These are phyloP conservation scores for Suillus subalutaceus DNA, from an alignment of 768 basidiomycete species.

Conservation along the genomic window DNA sequence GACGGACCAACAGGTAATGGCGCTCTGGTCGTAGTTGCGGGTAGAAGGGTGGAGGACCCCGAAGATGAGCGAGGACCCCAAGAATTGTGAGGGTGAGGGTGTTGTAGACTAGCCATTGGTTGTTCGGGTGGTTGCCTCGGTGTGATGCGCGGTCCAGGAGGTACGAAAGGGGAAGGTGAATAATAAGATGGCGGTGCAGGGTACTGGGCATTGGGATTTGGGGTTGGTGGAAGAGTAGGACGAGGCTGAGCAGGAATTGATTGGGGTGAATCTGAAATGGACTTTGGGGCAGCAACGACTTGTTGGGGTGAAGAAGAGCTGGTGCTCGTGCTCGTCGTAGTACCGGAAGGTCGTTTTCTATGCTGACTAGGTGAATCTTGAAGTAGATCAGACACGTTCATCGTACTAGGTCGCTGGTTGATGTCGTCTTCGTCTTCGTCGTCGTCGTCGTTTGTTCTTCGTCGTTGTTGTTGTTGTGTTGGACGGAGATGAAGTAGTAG, in stretches of 20 bases:
- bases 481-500: background rate
- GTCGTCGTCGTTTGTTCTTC: background rate
- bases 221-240: slow-evolving; percentile 14
- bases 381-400: slow-evolving; percentile 73
- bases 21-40: slow-evolving; percentile 19
- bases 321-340: slow-evolving; percentile 33
- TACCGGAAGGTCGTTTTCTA: slow-evolving; percentile 35
- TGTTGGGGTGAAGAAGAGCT: slow-evolving; percentile 32
- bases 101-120: slow-evolving; percentile 35
- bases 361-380: slow-evolving; percentile 73
- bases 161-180: slow-evolving; percentile 33
- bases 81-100: slow-evolving; percentile 32
- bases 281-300: slow-evolving; percentile 30
- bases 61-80: slow-evolving; percentile 32
- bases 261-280: slow-evolving; percentile 28
- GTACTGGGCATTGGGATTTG: slow-evolving; percentile 21
- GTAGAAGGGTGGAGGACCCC: slow-evolving; percentile 35
- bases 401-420: slow-evolving; percentile 22
- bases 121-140: slow-evolving; percentile 28
- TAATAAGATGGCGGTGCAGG: slow-evolving; percentile 36
- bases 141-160: slow-evolving; percentile 20
- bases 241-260: slow-evolving; percentile 11
- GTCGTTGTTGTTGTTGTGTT: background rate
- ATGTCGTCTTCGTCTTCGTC: background rate
- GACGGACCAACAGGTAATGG: slow-evolving; percentile 30